Percentiles rank a stretch among this genome's conserved stretches.
Conservation (phyloP, 1,139 yeast genomes). For the Saccharomyces hybrid region DNA sequence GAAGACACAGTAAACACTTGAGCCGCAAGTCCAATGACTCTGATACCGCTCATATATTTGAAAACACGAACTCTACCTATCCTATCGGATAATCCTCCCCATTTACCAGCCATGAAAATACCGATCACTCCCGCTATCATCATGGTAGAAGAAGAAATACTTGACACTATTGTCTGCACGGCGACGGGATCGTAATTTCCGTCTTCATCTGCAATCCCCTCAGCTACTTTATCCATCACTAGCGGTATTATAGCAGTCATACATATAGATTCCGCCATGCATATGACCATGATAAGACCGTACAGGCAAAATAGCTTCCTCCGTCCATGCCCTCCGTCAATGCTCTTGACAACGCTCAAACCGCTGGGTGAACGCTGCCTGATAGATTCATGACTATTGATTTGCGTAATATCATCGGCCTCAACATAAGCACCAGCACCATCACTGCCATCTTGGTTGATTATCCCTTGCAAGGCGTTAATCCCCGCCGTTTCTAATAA, state of each 20-base stretch:
- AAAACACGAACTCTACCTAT: conserved; percentile 21
- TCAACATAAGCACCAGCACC: neutral
- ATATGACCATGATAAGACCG: conserved; percentile 16
- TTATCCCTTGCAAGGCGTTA: neutral
- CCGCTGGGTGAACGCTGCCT: neutral
- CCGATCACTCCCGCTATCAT: conserved; percentile 14
- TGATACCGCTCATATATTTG: conserved; percentile 12
- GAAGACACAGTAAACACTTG: conserved; percentile 10
- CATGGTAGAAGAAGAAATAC: conserved; percentile 10
- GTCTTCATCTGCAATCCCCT: conserved; percentile 8
- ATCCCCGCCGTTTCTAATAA: neutral
- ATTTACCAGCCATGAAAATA: conserved; percentile 18
- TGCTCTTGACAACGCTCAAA: neutral
- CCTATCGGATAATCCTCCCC: conserved; percentile 24
- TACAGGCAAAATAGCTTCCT: conserved; percentile 11
- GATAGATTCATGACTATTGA: neutral
- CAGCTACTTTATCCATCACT: conserved; percentile 25
- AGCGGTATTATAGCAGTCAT: conserved; percentile 27
- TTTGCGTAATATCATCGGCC: neutral
- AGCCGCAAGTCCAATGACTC: conserved; percentile 8
- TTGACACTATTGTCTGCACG: conserved; percentile 24
- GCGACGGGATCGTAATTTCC: conserved; percentile 25
- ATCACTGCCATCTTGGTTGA: neutral
- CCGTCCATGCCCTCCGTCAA: neutral
- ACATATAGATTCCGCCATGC: conserved; percentile 14